Conservation (phyloP, 2,329 filamentous ascomycete species). For the Lasiodiplodia theobromae region DNA sequence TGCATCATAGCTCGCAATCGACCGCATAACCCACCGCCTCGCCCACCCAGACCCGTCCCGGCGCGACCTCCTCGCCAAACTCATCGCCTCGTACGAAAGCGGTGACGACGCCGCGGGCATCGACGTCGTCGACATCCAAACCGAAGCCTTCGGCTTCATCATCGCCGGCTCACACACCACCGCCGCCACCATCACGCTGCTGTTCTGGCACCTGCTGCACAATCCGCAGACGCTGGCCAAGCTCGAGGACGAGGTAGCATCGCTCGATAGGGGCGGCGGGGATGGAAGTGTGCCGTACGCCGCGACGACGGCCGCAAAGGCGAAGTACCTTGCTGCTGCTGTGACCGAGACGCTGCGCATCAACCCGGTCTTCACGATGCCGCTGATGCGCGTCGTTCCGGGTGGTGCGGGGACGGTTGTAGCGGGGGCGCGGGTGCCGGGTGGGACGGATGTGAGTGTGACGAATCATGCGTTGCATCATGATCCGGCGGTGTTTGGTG, state of each 20-base stretch:
- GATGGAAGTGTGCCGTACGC: no score
- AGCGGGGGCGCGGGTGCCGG: background rate
- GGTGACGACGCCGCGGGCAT: background rate
- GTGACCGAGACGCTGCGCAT: conserved; percentile 24
- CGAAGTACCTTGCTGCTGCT: background rate
- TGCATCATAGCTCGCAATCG: conserved; percentile 16
- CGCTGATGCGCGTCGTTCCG: conserved; percentile 14
- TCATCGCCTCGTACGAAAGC: background rate
- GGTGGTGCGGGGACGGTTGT: background rate
- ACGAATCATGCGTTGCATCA: conserved; percentile 14
- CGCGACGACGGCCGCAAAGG: background rate
- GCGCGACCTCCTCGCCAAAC: conserved; percentile 12
- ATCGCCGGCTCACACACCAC: conserved; percentile 30
- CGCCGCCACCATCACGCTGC: conserved; percentile 14
- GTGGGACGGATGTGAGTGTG: background rate
- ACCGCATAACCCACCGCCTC: background rate
- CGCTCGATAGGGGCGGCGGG: no score
- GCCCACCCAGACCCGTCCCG: background rate
- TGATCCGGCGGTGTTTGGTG: background rate
- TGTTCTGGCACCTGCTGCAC: conserved; percentile 24
- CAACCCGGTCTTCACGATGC: conserved; percentile 29
- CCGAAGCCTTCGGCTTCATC: conserved; percentile 30
- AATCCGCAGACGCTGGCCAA: background rate
- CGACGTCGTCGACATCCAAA: conserved; percentile 21
- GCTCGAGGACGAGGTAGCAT: background rate